Evolutionary conservation across 164 flowering plant genomes (phyloP), one percentile per base, ranked within the genome.

Genomic region (Platanus orientalis): DNA sequence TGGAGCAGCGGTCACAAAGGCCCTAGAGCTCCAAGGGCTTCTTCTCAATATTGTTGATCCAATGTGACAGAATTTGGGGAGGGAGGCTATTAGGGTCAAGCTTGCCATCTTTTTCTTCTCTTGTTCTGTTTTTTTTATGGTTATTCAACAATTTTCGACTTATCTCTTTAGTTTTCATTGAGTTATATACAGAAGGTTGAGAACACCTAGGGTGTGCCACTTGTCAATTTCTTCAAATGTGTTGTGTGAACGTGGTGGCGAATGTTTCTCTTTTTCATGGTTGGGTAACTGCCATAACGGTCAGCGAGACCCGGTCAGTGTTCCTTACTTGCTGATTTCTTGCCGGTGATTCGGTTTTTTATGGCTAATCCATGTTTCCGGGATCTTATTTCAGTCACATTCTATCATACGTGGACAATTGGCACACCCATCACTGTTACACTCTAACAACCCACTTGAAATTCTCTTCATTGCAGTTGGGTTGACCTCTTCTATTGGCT

Each of bases 41-140:
- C 36, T 36, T 28, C 54, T 30, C 20, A 26, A 25, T 10, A 61
- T 20, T 6, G 60, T 11, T 24, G 71, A 44, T 24, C 74, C 60
- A 21, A 58, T 7, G 7, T 6, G 23, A 24, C 58, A 42, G 29
- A 57, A 36, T 34, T 55, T 67, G 29, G 66, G 52, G 27, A 66
- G 20, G 36, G 36, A 25, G 39, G 50, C 17, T 34, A 66, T 49
- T 4, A 70, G 32, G 47, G 55, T 24, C 51, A 63, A 29, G 66
- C 47, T 75, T n/a, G 75, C 67, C 75, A 68, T 59, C 40, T 65
- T 65, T 14, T 57, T 30, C 63, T 23, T 4, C 39, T 55, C 23
- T 20, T 21, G 20, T 16, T 16, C 26, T 55, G 14, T 57, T 21
- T 30, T 29, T n/a, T 34, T 57, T 12, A 17, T 57, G 24, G 9